Evolutionary conservation across 495 filamentous ascomycete species (phyloP), one percentile per base, ranked within the genome.

Genomic region (Lophiostoma macrostomum): DNA sequence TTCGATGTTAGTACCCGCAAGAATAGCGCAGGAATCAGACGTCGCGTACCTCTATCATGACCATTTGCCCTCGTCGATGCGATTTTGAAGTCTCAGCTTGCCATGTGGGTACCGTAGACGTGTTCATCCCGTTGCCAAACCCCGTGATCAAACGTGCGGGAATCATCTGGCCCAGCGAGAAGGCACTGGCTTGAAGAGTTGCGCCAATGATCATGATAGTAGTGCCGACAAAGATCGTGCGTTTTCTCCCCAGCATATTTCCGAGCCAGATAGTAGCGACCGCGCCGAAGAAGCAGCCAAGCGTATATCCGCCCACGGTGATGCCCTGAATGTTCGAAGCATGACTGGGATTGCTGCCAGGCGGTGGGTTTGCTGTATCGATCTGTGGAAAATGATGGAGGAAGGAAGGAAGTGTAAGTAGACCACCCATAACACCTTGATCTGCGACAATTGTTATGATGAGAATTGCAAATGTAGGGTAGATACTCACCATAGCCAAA

Each of bases 201-300:
- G 84, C 85, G 19, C 87, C 86, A 38, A 91, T 61, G 10, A 86
- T 66, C 84, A 90, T 88, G 66, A 90, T 84, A 8, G 73, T 58
- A 11, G 81, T 84, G 14, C 87, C 85, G 13, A 81, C 49, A 50
- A 90, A 83, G 60, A 89, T 88, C 18, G 85, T 86, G 58, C 75
- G 76, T 59, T 79, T 80, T 11, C 87, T 79, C 16, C 86, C 87
- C 13, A 89, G 80, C 2, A 74, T 71, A 57, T 90, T 82, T 42
- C 87, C 85, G 46, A 89, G 75, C 63, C 81, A 86, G 53, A 90
- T 84, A 8, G 78, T 81, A 39, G 81, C 62, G 43, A 88, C 72
- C 4, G 86, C 80, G 14, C 87, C 85, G 43, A 81, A 61, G 67
- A 90, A 88, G 66, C 85, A 90, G 13, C 87, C 85, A 10, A 89